Evolutionary conservation across 768 basidiomycete genomes (phyloP).

Genomic region (Rhizopogon rudus): DNA sequence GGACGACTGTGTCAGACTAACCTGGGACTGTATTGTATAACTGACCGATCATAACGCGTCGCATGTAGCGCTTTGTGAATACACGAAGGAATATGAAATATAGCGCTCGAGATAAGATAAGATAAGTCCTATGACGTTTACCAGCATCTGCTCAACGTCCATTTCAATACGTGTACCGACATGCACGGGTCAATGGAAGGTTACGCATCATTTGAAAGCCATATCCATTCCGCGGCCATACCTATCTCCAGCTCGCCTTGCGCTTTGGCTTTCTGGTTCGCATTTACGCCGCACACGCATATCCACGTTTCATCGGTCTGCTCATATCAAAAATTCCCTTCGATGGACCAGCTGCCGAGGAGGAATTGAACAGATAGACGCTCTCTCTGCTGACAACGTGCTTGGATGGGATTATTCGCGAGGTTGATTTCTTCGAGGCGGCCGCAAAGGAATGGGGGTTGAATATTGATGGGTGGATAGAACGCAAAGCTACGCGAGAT

Average conservation of each 20-base stretch:
- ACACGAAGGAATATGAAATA: too few relatives aligned
- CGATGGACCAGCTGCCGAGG: slow-evolving; percentile 8
- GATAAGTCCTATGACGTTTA: background rate
- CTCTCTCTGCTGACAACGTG: slow-evolving; percentile 47
- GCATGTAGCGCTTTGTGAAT: too few relatives aligned
- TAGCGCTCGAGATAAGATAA: background rate
- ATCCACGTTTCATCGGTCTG: slow-evolving; percentile 65
- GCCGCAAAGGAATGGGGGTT: slow-evolving; percentile 42
- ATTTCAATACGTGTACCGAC: background rate
- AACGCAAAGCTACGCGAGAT: slow-evolving; percentile 57
- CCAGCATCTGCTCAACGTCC: background rate
- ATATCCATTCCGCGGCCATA: slow-evolving; percentile 35
- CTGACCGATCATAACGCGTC: too few relatives aligned
- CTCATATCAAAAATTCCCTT: slow-evolving; percentile 58
- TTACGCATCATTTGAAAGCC: slow-evolving; percentile 29
- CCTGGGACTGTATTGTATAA: too few relatives aligned
- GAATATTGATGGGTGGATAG: slow-evolving; percentile 42
- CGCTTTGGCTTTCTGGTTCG: slow-evolving; percentile 64
- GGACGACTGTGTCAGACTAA: too few relatives aligned
- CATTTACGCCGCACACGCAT: slow-evolving; percentile 70
- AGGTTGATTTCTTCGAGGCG: slow-evolving; percentile 56
- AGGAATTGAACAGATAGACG: slow-evolving; percentile 23
- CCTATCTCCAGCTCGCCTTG: slow-evolving; percentile 42
- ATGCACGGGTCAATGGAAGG: background rate
- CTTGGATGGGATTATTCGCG: slow-evolving; percentile 53